phyloP scores from a whole-genome alignment of 179 eudicot genomes.

The Corrigiola litoralis region DNA sequence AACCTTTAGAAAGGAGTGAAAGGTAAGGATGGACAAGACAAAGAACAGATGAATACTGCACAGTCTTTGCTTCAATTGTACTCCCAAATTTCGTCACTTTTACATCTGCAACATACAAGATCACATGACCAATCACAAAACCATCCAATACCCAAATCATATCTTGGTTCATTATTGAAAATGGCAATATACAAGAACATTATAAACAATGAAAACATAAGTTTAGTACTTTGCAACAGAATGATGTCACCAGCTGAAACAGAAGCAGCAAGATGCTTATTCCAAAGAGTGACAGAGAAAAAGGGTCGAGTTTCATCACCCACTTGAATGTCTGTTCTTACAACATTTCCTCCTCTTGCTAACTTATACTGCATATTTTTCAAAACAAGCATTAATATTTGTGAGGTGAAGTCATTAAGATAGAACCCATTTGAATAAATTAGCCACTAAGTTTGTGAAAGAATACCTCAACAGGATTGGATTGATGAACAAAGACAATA shows the following conservation, averaged over 20 bases:
- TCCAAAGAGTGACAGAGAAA: conserved; percentile 73
- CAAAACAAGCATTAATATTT: neutral
- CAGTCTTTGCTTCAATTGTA: conserved; percentile 60
- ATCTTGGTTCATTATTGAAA: no score
- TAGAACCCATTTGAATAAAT: neutral
- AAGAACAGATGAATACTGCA: conserved; percentile 52
- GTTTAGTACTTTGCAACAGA: conserved; percentile 56
- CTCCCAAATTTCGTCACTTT: conserved; percentile 46
- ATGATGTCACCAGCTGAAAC: conserved; percentile 48
- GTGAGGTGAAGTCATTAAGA: neutral
- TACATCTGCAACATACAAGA: conserved; percentile 40
- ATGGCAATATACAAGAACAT: no score
- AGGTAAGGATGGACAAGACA: conserved; percentile 43
- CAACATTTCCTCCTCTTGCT: conserved; percentile 48
- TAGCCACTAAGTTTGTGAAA: neutral
- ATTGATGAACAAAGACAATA: conserved; percentile 60
- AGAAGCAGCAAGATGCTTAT: conserved; percentile 45
- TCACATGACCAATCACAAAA: neutral
- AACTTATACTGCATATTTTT: conserved; percentile 43
- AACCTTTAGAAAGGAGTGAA: conserved; percentile 44
- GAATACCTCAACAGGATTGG: conserved; percentile 60
- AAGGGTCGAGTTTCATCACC: conserved; percentile 73
- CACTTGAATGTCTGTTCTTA: conserved; percentile 71
- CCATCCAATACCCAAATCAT: no score
- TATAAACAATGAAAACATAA: neutral